Evolutionary conservation across 257 asterid genomes (phyloP).

Genomic region (Perilla frutescens): DNA sequence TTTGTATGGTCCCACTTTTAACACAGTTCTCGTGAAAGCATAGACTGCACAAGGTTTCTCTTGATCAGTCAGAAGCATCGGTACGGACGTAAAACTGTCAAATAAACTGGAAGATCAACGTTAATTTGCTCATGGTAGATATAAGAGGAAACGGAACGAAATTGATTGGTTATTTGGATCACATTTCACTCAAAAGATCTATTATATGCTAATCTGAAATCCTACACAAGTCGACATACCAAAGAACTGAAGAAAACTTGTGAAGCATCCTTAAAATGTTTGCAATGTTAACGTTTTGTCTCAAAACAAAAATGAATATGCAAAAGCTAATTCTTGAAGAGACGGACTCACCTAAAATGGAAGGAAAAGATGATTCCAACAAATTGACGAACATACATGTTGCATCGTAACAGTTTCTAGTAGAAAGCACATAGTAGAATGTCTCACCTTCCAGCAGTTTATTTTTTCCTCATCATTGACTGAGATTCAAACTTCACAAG

Average conservation of each 20-base stretch:
- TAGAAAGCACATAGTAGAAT: neutral
- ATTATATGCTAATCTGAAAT: neutral
- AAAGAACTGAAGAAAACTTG: neutral
- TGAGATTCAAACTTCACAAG: neutral
- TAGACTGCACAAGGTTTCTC: conserved; percentile 54
- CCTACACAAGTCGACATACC: neutral
- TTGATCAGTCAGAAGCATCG: conserved; percentile 2
- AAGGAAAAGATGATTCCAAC: neutral
- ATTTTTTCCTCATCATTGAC: conserved; percentile 1
- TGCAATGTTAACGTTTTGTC: neutral
- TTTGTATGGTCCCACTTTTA: conserved; percentile 46
- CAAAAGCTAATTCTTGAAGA: neutral
- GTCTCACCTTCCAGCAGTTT: neutral
- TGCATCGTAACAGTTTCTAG: neutral
- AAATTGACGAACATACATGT: neutral
- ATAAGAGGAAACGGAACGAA: conserved; percentile 10
- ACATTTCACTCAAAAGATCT: neutral
- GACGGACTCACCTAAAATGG: neutral
- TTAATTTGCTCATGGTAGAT: neutral
- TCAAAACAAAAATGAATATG: neutral
- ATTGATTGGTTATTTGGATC: neutral
- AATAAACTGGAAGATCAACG: neutral
- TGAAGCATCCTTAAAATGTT: neutral
- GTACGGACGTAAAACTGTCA: neutral
- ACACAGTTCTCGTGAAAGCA: conserved; percentile 59